phyloP scores from a whole-genome alignment of 176 grass and related monocot species.

The Musa beccarii region DNA sequence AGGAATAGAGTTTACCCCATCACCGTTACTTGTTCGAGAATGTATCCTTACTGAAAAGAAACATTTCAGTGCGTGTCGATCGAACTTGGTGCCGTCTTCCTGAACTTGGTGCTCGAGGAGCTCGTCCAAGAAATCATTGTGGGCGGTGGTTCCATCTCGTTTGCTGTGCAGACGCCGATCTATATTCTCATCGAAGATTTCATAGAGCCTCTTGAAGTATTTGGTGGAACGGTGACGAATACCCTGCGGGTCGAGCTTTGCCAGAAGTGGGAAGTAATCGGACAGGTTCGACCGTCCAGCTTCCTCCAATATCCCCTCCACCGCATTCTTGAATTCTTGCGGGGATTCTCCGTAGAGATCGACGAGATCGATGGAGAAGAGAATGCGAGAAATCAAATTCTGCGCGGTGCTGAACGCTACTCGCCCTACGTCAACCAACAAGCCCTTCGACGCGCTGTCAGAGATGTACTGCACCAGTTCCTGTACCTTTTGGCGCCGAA shows the following conservation, averaged over 20 bases:
- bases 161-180: constrained; percentile 13
- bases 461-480: constrained; percentile 20
- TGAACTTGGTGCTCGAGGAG: constrained; percentile 25
- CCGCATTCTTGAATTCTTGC: constrained; percentile 21
- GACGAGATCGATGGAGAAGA: constrained; percentile 40
- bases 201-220: constrained; percentile 20
- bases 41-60: constrained; percentile 24
- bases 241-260: constrained; percentile 37
- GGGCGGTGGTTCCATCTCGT: neutral
- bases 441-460: neutral
- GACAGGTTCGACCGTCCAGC: constrained; percentile 30
- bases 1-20: no score
- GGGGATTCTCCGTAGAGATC: constrained; percentile 27
- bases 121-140: constrained; percentile 34
- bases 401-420: constrained; percentile 22
- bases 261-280: constrained; percentile 39
- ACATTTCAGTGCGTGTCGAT: constrained; percentile 3
- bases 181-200: constrained; percentile 34
- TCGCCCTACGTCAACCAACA: constrained; percentile 19
- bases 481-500: constrained; percentile 16
- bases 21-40: neutral
- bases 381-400: constrained; percentile 33
- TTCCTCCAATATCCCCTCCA: constrained; percentile 25
- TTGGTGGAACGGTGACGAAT: constrained; percentile 4
- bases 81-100: constrained; percentile 9